Evolutionary conservation across 2,329 filamentous ascomycete species (phyloP), one percentile per base, ranked within the genome.

Genomic region (Colletotrichum incanum): DNA sequence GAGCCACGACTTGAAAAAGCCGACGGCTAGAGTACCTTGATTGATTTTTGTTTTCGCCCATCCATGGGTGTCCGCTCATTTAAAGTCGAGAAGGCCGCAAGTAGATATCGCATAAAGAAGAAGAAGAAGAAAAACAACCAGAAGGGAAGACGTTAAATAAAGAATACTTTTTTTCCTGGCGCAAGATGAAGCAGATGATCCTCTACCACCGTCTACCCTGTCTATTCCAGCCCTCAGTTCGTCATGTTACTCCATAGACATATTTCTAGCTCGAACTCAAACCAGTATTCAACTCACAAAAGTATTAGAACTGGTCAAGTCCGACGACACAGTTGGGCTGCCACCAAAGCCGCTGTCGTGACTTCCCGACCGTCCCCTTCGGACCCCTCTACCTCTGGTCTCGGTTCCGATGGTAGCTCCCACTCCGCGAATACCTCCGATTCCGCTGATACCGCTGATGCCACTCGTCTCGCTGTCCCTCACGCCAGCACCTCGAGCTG

Each of bases 341-440:
- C 71, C 67, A 5, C 60, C 72, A 12, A 74, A 31, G 31, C 71
- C 74, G 47, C 74, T 75, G 54, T 75, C 74, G 1, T 65, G 56
- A 26, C 72, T 74, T 43, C 68, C 45, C 54, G 43, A 52, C 66
- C 65, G 65, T 47, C 28, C 55, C 28, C 28, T 31, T 1, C 54
- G 37, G n/a, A 14, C 41, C 9, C 63, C 34, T 14, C 45, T 54
- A 1, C 71, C 45, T 20, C 71, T 55, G n/a, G 23, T 49, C 66
- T 56, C 55, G 1, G 37, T 8, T 5, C 45, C 45, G 3, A 14
- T 26, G 23, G 58, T 20, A 26, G 41, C 28, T 1, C 28, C 26
- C 43, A 26, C 20, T 12, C 28, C 43, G 12, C 58, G 18, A 12
- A 37, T n/a, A n/a, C 41, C 39, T 23, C 28, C 31, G 3, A 65